A percentile compares a stretch with the other conserved stretches of the same genome.
Evolutionary conservation across 139 green algal genomes (phyloP).

Genomic region (Coccomyxa sp.): DNA sequence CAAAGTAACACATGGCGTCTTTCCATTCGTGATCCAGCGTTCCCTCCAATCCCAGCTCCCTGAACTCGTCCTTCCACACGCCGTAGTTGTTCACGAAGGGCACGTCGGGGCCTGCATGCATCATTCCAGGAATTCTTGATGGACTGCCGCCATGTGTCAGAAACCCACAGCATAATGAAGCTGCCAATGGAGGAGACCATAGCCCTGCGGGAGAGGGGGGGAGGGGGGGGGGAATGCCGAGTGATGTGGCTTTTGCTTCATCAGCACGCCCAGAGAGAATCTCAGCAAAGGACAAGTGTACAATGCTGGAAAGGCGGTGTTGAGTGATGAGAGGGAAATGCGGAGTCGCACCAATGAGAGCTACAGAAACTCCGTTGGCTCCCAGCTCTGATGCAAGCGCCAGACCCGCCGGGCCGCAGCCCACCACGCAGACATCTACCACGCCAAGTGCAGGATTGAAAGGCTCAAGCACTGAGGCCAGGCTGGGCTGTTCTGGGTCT

Average conservation of each 20-base stretch:
- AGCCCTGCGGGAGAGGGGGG: too few species aligned
- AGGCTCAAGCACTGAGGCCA: slow-evolving; percentile 43
- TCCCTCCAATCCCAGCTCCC: slow-evolving; percentile 59
- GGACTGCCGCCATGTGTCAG: not conserved
- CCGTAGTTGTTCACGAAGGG: slow-evolving; percentile 95
- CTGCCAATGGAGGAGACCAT: too few species aligned
- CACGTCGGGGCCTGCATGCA: slow-evolving; percentile 57
- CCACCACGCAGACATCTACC: slow-evolving; percentile 72
- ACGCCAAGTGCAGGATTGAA: slow-evolving; percentile 12
- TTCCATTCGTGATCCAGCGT: slow-evolving; percentile 55
- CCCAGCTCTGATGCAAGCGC: slow-evolving; percentile 80
- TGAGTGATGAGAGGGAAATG: too few species aligned
- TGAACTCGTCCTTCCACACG: slow-evolving; percentile 83
- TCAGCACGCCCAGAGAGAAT: too few species aligned
- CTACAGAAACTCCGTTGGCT: slow-evolving; percentile 67
- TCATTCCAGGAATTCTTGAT: not conserved
- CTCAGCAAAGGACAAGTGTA: too few species aligned
- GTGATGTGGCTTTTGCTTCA: too few species aligned
- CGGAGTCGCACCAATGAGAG: slow-evolving; percentile 46
- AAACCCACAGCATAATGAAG: too few species aligned
- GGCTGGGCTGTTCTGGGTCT: slow-evolving; percentile 52
- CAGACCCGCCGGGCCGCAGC: slow-evolving; percentile 88
- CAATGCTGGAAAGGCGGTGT: too few species aligned
- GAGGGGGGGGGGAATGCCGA: too few species aligned
- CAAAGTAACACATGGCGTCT: slow-evolving; percentile 70